Evolutionary conservation across 106 monocot genomes (phyloP).

Genomic region (Allium fistulosum): DNA sequence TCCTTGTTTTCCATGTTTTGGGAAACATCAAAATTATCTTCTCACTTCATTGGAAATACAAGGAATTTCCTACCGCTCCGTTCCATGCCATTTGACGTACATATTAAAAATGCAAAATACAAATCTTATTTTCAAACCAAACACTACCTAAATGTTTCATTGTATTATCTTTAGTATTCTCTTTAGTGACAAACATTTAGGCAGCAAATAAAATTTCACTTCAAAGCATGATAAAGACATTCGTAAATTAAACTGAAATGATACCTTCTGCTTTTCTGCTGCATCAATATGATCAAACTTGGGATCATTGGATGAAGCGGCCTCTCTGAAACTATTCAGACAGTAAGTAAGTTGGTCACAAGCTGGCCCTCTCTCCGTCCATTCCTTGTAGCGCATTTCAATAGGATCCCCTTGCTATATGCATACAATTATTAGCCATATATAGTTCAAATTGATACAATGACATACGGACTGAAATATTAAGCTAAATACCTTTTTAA

Average conservation of each 20-base stretch:
- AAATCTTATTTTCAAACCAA: background rate
- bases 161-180: no score
- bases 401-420: slow-evolving; percentile 81
- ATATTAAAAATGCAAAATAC: background rate
- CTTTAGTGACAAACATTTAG: no score
- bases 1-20: no score
- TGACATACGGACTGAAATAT: background rate
- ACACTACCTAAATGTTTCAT: no score
- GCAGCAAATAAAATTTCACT: background rate
- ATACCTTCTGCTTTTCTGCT: slow-evolving; percentile 89
- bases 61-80: background rate
- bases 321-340: slow-evolving; percentile 73
- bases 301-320: slow-evolving; percentile 69
- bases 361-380: slow-evolving; percentile 51
- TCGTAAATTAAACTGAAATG: background rate
- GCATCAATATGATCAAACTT: slow-evolving; percentile 92
- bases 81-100: background rate
- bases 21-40: no score
- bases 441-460: background rate
- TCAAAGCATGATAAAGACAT: background rate
- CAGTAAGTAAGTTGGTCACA: slow-evolving; percentile 60
- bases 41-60: background rate
- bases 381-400: slow-evolving; percentile 71
- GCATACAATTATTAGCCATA: background rate
- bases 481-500: slow-evolving; percentile 51